Evolutionary conservation across 495 filamentous ascomycete species (phyloP).

Genomic region (Hyaloscypha finlandica): DNA sequence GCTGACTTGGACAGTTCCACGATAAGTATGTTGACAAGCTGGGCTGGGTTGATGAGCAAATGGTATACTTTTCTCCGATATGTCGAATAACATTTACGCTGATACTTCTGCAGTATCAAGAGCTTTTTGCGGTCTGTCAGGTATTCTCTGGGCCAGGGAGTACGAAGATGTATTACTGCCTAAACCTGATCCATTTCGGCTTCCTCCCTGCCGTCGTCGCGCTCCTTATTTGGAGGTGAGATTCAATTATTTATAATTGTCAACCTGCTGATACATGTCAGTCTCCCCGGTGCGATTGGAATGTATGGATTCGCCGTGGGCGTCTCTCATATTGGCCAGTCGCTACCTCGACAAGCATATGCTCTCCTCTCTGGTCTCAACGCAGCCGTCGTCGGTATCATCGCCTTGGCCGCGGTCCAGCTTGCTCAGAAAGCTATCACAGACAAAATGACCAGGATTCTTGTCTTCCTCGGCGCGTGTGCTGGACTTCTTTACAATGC

Average conservation of each 20-base stretch:
- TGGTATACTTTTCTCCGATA: constrained; percentile 42
- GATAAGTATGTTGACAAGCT: constrained; percentile 64
- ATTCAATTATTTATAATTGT: background rate
- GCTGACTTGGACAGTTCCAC: constrained; percentile 46
- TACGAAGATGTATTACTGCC: constrained; percentile 80
- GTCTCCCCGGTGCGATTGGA: constrained; percentile 73
- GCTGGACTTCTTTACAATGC: constrained; percentile 76
- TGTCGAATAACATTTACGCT: background rate
- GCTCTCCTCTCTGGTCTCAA: constrained; percentile 79
- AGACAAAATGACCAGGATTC: constrained; percentile 65
- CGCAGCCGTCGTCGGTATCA: constrained; percentile 75
- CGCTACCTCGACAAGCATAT: constrained; percentile 67
- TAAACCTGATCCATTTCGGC: constrained; percentile 67
- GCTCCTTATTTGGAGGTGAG: constrained; percentile 71
- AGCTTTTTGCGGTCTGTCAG: constrained; percentile 79
- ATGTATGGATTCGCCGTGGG: constrained; percentile 76
- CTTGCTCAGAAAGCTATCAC: constrained; percentile 75
- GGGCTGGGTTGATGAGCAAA: constrained; percentile 76
- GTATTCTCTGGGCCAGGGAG: constrained; percentile 73
- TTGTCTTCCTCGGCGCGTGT: constrained; percentile 68
- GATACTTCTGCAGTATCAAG: constrained; percentile 63
- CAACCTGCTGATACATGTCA: constrained; percentile 27
- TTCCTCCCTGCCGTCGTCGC: constrained; percentile 61
- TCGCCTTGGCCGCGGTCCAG: constrained; percentile 76
- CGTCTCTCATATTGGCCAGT: constrained; percentile 59